These are phyloP conservation scores for Sporothrix pseudoabietina DNA, from an alignment of 2,329 filamentous ascomycete species.

Conservation along the genomic window DNA sequence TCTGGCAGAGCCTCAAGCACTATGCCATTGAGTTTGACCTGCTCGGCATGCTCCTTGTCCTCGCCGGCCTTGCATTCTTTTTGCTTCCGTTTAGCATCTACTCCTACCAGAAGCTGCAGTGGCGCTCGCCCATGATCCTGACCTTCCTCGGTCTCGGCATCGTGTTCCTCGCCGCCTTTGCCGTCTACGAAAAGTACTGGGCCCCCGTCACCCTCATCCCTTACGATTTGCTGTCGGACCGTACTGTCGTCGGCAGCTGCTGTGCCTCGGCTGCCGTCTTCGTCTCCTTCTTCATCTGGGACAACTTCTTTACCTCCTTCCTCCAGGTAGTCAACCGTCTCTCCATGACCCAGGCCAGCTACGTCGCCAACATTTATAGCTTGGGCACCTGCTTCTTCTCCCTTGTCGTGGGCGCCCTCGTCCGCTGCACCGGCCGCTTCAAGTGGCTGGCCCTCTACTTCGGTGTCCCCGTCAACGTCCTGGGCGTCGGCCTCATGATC, in stretches of 20 bases:
- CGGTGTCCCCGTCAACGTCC: conserved; percentile 55
- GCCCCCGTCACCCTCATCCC: conserved; percentile 46
- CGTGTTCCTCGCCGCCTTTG: conserved; percentile 44
- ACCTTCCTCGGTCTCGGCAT: conserved; percentile 45
- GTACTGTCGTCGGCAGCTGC: conserved; percentile 46
- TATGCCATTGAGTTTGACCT: conserved; percentile 66
- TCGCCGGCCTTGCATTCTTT: conserved; percentile 62
- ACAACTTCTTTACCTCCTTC: conserved; percentile 34
- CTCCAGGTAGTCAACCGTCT: conserved; percentile 36
- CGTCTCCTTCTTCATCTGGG: conserved; percentile 34
- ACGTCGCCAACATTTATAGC: conserved; percentile 32
- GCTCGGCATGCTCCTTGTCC: conserved; percentile 61
- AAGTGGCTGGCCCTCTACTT: conserved; percentile 48
- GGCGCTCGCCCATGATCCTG: conserved; percentile 49
- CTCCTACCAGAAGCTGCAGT: conserved; percentile 46
- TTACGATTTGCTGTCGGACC: conserved; percentile 49
- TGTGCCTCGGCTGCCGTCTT: conserved; percentile 27
- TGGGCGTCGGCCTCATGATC: conserved; percentile 58
- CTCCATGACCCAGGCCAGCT: conserved; percentile 32
- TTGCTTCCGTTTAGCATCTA: conserved; percentile 67
- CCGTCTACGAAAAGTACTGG: conserved; percentile 44
- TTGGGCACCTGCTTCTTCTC: conserved; percentile 47
- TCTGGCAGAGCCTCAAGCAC: conserved; percentile 50
- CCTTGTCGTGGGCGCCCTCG: conserved; percentile 46
- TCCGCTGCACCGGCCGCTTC: conserved; percentile 50